Evolutionary conservation across 148 eudicot species (phyloP).

Genomic region (Nepenthes mirabilis): DNA sequence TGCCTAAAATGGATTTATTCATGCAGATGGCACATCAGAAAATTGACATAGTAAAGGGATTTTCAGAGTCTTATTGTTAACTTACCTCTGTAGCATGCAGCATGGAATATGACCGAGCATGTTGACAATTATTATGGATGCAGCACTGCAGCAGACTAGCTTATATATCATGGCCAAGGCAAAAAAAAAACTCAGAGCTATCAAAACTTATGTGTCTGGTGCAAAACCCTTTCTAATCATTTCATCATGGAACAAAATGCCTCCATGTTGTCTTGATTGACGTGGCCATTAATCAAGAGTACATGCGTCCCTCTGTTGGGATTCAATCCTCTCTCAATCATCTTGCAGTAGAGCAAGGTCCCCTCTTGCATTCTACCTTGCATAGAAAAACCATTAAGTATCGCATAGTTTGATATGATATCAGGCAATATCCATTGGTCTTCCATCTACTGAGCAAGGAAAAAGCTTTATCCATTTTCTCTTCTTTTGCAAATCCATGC

Average conservation of each 20-base stretch:
- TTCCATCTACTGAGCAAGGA: slow-evolving; percentile 54
- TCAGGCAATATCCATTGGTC: slow-evolving; percentile 49
- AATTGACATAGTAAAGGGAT: too few relatives aligned
- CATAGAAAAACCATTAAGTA: slow-evolving; percentile 55
- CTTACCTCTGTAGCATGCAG: too few relatives aligned
- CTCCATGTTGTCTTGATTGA: slow-evolving; percentile 53
- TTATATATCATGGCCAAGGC: too few relatives aligned
- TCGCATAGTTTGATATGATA: slow-evolving; percentile 49
- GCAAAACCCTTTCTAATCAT: slow-evolving; percentile 66
- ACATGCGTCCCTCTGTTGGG: slow-evolving; percentile 62
- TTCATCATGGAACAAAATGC: slow-evolving; percentile 73
- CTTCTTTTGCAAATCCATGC: slow-evolving; percentile 58
- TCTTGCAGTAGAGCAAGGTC: slow-evolving; percentile 32
- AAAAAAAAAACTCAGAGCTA: background rate
- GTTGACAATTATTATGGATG: too few relatives aligned
- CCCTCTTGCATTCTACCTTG: slow-evolving; percentile 70
- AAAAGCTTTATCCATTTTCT: slow-evolving; percentile 46
- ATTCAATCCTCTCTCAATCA: slow-evolving; percentile 47
- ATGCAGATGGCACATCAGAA: too few relatives aligned
- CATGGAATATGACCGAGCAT: too few relatives aligned
- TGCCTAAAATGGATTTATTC: too few relatives aligned
- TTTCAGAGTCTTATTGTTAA: too few relatives aligned
- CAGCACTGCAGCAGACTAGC: too few relatives aligned
- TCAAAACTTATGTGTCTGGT: slow-evolving; percentile 67
- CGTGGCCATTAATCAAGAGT: slow-evolving; percentile 58